phyloP scores from a whole-genome alignment of 805 yeast species.

The Suhomyces pyralidae region DNA sequence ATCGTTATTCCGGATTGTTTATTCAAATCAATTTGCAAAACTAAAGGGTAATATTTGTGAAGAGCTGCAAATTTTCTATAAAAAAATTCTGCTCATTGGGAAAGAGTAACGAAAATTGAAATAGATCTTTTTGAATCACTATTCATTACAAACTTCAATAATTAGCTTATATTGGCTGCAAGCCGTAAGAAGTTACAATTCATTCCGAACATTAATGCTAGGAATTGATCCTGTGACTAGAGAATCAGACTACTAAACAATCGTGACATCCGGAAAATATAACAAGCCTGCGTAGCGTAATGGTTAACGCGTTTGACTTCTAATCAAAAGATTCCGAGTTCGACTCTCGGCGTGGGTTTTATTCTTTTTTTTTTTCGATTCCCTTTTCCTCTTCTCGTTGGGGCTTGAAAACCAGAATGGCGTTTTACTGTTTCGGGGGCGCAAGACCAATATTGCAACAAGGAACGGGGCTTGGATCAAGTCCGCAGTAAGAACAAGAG shows the following conservation, averaged over 20 bases:
- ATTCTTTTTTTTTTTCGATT: not conserved
- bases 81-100: not conserved
- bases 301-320: slow-evolving; percentile 68
- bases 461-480: not conserved
- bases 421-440: not conserved
- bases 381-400: not conserved
- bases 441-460: not conserved
- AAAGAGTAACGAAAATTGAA: not conserved
- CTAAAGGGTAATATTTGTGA: not conserved
- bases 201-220: too few relatives aligned
- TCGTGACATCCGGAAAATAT: too few relatives aligned
- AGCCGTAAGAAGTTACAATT: too few relatives aligned
- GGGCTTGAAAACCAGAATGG: not conserved
- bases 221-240: too few relatives aligned
- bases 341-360: slow-evolving; percentile 52
- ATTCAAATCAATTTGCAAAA: not conserved
- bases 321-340: slow-evolving; percentile 65
- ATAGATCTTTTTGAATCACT: too few relatives aligned
- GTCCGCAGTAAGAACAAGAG: not conserved
- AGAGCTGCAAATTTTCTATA: not conserved
- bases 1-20: too few relatives aligned
- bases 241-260: too few relatives aligned
- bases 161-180: too few relatives aligned
- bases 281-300: slow-evolving; percentile 57
- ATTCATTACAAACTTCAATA: too few relatives aligned